A percentile compares a stretch with the other conserved stretches of the same genome.
Conservation (phyloP, 2,329 filamentous ascomycete genomes). For the Claviceps sp. region DNA sequence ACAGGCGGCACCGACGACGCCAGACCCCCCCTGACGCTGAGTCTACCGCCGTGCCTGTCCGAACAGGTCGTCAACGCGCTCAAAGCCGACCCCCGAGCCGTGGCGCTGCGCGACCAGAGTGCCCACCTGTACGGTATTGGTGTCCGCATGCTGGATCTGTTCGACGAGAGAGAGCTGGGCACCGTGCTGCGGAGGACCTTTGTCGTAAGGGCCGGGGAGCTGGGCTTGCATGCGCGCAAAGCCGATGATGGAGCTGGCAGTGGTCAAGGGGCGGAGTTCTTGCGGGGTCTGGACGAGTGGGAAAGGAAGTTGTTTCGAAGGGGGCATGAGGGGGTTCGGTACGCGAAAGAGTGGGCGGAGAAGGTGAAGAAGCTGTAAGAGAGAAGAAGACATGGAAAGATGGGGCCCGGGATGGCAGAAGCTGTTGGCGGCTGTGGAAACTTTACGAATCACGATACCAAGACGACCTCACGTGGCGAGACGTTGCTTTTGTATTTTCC, state of each 20-base stretch:
- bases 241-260: slow-evolving; percentile 49
- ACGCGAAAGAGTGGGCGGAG: slow-evolving; percentile 57
- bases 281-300: slow-evolving; percentile 79
- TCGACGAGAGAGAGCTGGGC: slow-evolving; percentile 69
- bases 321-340: slow-evolving; percentile 61
- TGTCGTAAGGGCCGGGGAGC: slow-evolving; percentile 65
- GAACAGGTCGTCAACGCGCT: slow-evolving; percentile 76
- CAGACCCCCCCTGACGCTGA: slow-evolving; percentile 60
- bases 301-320: slow-evolving; percentile 66
- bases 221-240: slow-evolving; percentile 82
- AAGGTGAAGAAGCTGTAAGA: slow-evolving; percentile 29
- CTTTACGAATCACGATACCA: not conserved
- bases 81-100: slow-evolving; percentile 76
- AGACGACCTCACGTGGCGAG: no score
- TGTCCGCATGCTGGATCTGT: slow-evolving; percentile 75
- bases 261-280: slow-evolving; percentile 60
- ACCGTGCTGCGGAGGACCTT: slow-evolving; percentile 67
- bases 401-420: no score
- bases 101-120: slow-evolving; percentile 71
- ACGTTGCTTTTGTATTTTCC: no score
- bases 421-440: no score
- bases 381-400: not conserved
- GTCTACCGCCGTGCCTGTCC: slow-evolving; percentile 65
- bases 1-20: slow-evolving; percentile 28
- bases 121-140: slow-evolving; percentile 82